phyloP scores from a whole-genome alignment of 192 early-diverging fungal species.

The Geranomyces variabilis region DNA sequence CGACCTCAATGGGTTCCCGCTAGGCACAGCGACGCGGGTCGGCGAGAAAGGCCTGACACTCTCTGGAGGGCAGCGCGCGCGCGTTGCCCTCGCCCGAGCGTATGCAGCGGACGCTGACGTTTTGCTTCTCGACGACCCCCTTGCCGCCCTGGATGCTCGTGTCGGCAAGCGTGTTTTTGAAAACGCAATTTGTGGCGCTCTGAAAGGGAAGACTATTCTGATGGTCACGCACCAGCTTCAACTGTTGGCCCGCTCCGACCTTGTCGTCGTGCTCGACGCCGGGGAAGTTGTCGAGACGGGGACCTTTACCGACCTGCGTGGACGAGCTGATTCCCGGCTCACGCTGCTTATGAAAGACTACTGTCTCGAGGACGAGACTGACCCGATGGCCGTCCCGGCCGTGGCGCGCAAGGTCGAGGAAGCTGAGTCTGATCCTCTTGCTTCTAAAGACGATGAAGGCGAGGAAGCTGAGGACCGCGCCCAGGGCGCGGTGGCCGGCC shows the following conservation, averaged over 20 bases:
- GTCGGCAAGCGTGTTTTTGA: constrained; percentile 69
- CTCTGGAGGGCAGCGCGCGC: constrained; percentile 70
- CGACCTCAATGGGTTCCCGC: background rate
- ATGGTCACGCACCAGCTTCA: constrained; percentile 82
- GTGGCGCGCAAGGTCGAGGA: background rate
- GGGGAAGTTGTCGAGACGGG: constrained; percentile 71
- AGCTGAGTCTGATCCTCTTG: background rate
- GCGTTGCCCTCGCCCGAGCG: constrained; percentile 65
- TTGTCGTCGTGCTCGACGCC: constrained; percentile 68
- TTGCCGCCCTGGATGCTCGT: constrained; percentile 80
- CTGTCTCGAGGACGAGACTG: constrained; percentile 1
- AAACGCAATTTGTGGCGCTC: constrained; percentile 28
- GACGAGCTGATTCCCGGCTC: background rate
- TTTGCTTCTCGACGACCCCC: constrained; percentile 69
- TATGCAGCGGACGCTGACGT: constrained; percentile 60
- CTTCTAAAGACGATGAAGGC: background rate
- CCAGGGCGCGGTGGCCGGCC: background rate
- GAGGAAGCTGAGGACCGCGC: background rate
- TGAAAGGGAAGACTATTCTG: constrained; percentile 71
- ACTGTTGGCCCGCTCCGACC: constrained; percentile 69
- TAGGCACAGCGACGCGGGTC: background rate
- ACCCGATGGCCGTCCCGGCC: background rate
- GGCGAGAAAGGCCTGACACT: constrained; percentile 65
- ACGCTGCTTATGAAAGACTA: background rate
- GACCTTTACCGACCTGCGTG: constrained; percentile 58